phyloP scores from a whole-genome alignment of 1,284 basidiomycete species.

The Ustilago curta region DNA sequence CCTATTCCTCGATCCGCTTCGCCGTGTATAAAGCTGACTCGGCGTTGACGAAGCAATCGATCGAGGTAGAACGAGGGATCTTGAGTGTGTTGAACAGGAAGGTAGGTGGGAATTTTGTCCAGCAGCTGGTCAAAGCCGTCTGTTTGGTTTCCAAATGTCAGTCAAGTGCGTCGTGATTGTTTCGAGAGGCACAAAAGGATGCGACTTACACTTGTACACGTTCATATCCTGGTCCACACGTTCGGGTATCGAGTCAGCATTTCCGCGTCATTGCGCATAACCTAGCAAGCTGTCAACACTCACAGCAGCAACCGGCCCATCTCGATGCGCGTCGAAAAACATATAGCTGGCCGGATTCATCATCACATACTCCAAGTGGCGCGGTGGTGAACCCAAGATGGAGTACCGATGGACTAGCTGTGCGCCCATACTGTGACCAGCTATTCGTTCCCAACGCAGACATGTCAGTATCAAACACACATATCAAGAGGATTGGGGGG shows the following conservation, averaged over 20 bases:
- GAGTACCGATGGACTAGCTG: conserved; percentile 50
- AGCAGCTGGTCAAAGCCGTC: conserved; percentile 36
- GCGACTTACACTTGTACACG: conserved; percentile 51
- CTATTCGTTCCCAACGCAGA: conserved; percentile 3
- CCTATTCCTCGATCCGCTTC: conserved; percentile 33
- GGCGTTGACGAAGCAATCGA: conserved; percentile 17
- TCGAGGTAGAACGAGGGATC: neutral
- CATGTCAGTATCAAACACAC: neutral
- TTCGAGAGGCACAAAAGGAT: neutral
- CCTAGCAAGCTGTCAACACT: neutral
- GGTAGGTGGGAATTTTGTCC: conserved; percentile 13
- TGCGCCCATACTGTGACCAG: conserved; percentile 48
- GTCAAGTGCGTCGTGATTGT: neutral
- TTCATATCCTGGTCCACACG: conserved; percentile 20
- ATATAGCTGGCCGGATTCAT: conserved; percentile 48
- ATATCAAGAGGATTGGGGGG: neutral
- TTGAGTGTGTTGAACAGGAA: neutral
- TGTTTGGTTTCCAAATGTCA: neutral
- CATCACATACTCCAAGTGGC: conserved; percentile 21
- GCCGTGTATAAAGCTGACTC: conserved; percentile 34
- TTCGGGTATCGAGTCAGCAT: neutral
- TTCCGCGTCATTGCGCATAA: neutral
- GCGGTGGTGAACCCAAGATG: conserved; percentile 20
- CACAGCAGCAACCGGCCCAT: conserved; percentile 18
- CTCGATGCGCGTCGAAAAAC: conserved; percentile 30